A percentile compares a stretch with the other conserved stretches of the same genome.
phyloP scores from a whole-genome alignment of 2,329 filamentous ascomycete species.

The Fusarium nematophilum region DNA sequence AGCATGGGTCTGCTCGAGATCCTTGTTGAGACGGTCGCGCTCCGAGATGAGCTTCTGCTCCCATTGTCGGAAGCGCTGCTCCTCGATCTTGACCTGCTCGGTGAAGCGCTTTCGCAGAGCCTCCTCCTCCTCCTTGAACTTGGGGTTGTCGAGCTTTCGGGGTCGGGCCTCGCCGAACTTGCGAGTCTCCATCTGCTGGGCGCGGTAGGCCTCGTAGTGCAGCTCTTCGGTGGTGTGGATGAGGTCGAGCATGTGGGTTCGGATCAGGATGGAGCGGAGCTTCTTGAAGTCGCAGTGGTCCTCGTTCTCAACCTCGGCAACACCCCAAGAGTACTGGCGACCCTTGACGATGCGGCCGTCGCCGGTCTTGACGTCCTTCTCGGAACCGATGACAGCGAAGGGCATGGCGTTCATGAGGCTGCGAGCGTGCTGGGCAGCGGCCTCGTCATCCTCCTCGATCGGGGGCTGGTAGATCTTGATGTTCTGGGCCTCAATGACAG shows the following conservation, averaged over 20 bases:
- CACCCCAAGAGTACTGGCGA: slow-evolving; percentile 98
- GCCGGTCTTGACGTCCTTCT: slow-evolving; percentile 98
- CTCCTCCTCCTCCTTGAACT: slow-evolving; percentile 99
- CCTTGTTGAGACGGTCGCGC: slow-evolving; percentile 99
- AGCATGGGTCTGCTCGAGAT: slow-evolving; percentile 96
- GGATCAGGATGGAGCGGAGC: slow-evolving; percentile 97
- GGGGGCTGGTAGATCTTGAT: slow-evolving; percentile 99
- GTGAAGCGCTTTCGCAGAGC: slow-evolving; percentile 98
- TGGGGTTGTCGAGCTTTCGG: slow-evolving; percentile 98
- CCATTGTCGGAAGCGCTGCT: slow-evolving; percentile 99
- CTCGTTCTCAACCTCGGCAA: slow-evolving; percentile 99
- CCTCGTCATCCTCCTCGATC: slow-evolving; percentile 97
- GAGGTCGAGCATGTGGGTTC: slow-evolving; percentile 99
- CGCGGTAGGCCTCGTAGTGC: slow-evolving; percentile 99
- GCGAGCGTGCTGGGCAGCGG: slow-evolving; percentile 92
- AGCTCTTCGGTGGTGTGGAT: slow-evolving; percentile 99
- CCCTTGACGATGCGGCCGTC: slow-evolving; percentile 99
- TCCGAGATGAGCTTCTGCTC: slow-evolving; percentile 99
- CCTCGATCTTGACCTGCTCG: slow-evolving; percentile 99
- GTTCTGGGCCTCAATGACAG: slow-evolving; percentile 96
- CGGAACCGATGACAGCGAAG: slow-evolving; percentile 97
- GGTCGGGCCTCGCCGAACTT: slow-evolving; percentile 99
- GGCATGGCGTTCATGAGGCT: slow-evolving; percentile 97
- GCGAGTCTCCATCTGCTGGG: slow-evolving; percentile 99
- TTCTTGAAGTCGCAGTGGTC: slow-evolving; percentile 99